Conservation (phyloP, 805 yeast species). For the Saturnispora diversa region DNA sequence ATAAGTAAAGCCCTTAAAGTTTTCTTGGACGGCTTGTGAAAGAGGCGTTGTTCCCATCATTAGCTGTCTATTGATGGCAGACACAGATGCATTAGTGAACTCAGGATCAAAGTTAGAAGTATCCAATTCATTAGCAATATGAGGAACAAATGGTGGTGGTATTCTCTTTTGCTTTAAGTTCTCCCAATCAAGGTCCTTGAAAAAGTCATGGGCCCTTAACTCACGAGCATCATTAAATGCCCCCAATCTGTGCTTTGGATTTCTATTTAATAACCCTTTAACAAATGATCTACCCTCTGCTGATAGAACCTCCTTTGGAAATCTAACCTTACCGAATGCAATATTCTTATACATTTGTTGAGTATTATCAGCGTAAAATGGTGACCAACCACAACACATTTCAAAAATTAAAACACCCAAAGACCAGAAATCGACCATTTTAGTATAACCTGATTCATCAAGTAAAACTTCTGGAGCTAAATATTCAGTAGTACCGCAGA, state of each 20-base stretch:
- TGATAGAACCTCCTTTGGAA: slow-evolving; percentile 91
- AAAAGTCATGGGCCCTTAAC: slow-evolving; percentile 85
- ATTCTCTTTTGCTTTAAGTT: slow-evolving; percentile 67
- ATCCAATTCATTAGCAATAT: slow-evolving; percentile 81
- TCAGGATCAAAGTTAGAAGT: slow-evolving; percentile 97
- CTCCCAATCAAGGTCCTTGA: slow-evolving; percentile 87
- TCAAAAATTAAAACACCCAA: slow-evolving; percentile 93
- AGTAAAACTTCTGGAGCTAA: slow-evolving; percentile 93
- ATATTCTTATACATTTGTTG: slow-evolving; percentile 99
- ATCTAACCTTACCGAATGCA: slow-evolving; percentile 95
- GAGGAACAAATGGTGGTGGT: slow-evolving; percentile 97
- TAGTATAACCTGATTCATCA: slow-evolving; percentile 94
- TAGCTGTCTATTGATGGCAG: slow-evolving; percentile 63
- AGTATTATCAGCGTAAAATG: slow-evolving; percentile 94
- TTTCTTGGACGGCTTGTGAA: slow-evolving; percentile 91
- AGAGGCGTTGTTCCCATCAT: slow-evolving; percentile 70
- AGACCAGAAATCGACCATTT: slow-evolving; percentile 99
- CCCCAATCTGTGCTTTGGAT: slow-evolving; percentile 92
- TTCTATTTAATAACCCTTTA: slow-evolving; percentile 88
- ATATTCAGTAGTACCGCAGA: slow-evolving; percentile 97
- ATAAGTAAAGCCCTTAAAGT: slow-evolving; percentile 93
- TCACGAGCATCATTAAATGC: slow-evolving; percentile 89
- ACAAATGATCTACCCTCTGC: slow-evolving; percentile 93
- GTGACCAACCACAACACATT: slow-evolving; percentile 99
- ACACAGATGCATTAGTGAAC: slow-evolving; percentile 86